These are phyloP conservation scores for Microbotryum intermedium DNA, from an alignment of 1,284 basidiomycete species.

Conservation along the genomic window DNA sequence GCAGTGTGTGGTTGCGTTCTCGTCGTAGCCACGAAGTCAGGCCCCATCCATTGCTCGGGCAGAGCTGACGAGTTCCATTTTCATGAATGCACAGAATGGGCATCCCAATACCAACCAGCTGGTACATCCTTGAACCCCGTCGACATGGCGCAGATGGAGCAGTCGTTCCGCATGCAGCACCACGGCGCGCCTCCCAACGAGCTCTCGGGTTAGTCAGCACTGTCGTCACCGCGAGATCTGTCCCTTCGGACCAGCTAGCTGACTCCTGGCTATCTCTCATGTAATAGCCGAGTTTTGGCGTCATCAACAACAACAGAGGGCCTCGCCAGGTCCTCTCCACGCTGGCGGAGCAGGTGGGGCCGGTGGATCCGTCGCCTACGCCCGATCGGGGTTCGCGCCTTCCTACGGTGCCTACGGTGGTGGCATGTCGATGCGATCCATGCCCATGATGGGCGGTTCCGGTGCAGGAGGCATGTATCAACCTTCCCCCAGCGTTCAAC, in stretches of 20 bases:
- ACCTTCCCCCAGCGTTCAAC: background rate
- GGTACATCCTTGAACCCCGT: conserved; percentile 7
- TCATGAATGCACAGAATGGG: conserved; percentile 17
- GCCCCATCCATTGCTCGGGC: no score
- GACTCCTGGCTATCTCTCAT: no score
- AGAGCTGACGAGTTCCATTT: no score
- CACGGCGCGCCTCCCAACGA: conserved; percentile 9
- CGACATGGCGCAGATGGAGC: conserved; percentile 25
- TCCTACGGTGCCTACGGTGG: conserved; percentile 22
- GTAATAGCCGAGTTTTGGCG: conserved; percentile 26
- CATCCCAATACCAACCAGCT: conserved; percentile 20
- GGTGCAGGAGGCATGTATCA: background rate
- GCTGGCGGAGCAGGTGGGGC: background rate
- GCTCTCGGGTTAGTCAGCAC: conserved; percentile 15
- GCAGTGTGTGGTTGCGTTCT: background rate
- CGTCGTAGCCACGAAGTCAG: no score
- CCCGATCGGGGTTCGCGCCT: conserved; percentile 20
- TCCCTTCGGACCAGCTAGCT: no score
- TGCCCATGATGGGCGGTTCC: conserved; percentile 1
- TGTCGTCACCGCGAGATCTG: no score
- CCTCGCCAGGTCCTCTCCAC: background rate
- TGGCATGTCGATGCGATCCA: conserved; percentile 1
- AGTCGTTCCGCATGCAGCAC: conserved; percentile 25
- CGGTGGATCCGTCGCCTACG: background rate
- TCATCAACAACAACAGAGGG: conserved; percentile 10